Evolutionary conservation across 345 rosid species (phyloP).

Genomic region (Barbarea vulgaris): DNA sequence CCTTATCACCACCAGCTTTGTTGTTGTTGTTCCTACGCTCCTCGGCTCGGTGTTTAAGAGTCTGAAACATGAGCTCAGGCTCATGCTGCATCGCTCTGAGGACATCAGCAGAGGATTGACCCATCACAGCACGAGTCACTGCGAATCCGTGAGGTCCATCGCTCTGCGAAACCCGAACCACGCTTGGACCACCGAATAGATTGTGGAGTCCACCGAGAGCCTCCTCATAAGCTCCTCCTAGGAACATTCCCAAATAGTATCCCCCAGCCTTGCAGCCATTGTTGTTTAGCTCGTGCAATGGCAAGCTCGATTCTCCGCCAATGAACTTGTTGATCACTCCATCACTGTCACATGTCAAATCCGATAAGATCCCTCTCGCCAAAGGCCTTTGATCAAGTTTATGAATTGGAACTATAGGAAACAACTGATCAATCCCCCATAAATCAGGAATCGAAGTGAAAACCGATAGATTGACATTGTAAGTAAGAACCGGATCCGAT

Average conservation of each 20-base stretch:
- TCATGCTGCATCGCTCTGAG: slow-evolving; percentile 93
- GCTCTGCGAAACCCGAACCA: slow-evolving; percentile 83
- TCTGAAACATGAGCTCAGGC: slow-evolving; percentile 93
- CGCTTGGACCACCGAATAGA: slow-evolving; percentile 92
- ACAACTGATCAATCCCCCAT: slow-evolving; percentile 91
- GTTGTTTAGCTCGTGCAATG: slow-evolving; percentile 74
- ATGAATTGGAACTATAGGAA: slow-evolving; percentile 88
- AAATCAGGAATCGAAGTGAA: slow-evolving; percentile 95
- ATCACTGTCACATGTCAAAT: slow-evolving; percentile 91
- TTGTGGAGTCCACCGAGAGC: slow-evolving; percentile 97
- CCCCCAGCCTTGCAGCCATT: slow-evolving; percentile 32
- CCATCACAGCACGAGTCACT: slow-evolving; percentile 72
- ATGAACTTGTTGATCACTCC: slow-evolving; percentile 90
- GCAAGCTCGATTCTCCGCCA: slow-evolving; percentile 82
- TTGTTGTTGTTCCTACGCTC: slow-evolving; percentile 35
- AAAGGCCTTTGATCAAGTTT: slow-evolving; percentile 67
- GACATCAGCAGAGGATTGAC: slow-evolving; percentile 77
- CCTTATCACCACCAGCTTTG: slow-evolving; percentile 37
- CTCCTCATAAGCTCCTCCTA: slow-evolving; percentile 97
- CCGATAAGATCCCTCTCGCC: slow-evolving; percentile 74
- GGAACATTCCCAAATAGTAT: slow-evolving; percentile 92
- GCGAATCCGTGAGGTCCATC: slow-evolving; percentile 90
- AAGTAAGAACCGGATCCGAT: slow-evolving; percentile 62
- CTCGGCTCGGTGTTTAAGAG: slow-evolving; percentile 85
- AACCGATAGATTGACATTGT: slow-evolving; percentile 75